Evolutionary conservation across 345 rosid species (phyloP).

Genomic region (Syzygium jambos): DNA sequence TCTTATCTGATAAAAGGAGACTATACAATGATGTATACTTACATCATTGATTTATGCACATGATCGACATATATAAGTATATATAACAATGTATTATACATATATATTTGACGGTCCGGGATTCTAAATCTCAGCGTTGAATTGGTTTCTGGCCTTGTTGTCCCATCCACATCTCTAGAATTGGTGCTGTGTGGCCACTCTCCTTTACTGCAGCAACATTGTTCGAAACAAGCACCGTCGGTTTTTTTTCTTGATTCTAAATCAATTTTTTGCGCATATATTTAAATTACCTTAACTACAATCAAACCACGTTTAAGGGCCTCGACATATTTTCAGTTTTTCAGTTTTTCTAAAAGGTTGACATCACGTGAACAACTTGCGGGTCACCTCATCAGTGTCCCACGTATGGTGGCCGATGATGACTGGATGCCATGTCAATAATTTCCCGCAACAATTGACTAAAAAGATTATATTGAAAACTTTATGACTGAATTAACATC

Average conservation of each 20-base stretch:
- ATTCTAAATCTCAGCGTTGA: not conserved
- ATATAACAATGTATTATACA: not conserved
- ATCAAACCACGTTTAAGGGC: not conserved
- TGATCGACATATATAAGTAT: not conserved
- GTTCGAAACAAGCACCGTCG: not conserved
- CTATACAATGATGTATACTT: not conserved
- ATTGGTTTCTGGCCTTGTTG: not conserved
- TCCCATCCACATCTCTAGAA: constrained; percentile 9
- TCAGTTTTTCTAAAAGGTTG: no score
- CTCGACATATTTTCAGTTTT: no score
- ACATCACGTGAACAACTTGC: no score
- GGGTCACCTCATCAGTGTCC: no score
- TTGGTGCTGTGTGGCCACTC: constrained; percentile 4
- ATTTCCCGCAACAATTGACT: no score
- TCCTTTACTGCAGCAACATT: constrained; percentile 11
- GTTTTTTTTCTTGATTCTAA: not conserved
- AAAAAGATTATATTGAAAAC: no score
- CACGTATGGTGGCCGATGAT: no score
- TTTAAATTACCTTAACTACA: not conserved
- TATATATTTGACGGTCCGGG: not conserved
- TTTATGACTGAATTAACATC: no score
- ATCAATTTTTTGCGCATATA: not conserved
- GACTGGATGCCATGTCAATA: no score
- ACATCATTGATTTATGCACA: not conserved
- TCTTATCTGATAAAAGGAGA: not conserved